Evolutionary conservation across 179 eudicot genomes (phyloP).

Genomic region (Nepenthes alata): DNA sequence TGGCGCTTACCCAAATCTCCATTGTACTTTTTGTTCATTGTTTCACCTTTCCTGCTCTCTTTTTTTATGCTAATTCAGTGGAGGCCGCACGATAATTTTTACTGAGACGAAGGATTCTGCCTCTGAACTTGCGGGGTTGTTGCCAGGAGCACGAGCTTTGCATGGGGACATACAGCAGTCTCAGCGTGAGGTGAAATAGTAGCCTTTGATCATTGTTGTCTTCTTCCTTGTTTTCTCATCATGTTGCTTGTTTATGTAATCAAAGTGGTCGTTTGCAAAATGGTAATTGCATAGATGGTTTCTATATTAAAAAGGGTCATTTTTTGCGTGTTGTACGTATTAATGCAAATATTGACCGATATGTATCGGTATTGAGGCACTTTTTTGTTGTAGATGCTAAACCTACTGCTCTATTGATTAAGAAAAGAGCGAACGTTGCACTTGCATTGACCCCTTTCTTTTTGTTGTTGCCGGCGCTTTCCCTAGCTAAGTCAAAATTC

Average conservation of each 20-base stretch:
- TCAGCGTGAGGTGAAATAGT: constrained; percentile 58
- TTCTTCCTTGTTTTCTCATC: not conserved
- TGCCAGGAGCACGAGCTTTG: constrained; percentile 79
- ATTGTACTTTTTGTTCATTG: not conserved
- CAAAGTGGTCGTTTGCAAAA: not conserved
- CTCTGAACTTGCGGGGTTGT: constrained; percentile 53
- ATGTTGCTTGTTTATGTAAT: not conserved
- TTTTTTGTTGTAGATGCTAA: too few relatives aligned
- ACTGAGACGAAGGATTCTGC: constrained; percentile 74
- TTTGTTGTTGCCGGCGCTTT: too few relatives aligned
- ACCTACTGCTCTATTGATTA: too few relatives aligned
- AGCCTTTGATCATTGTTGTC: not conserved
- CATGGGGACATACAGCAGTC: constrained; percentile 92
- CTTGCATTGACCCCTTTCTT: too few relatives aligned
- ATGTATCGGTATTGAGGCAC: too few relatives aligned
- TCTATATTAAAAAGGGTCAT: not conserved
- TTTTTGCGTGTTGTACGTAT: not conserved
- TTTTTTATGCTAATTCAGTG: constrained; percentile 28
- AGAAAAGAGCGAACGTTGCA: too few relatives aligned
- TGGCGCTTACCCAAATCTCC: not conserved
- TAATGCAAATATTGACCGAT: too few relatives aligned
- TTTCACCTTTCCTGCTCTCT: not conserved
- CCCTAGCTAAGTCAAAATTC: too few relatives aligned
- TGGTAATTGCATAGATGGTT: not conserved
- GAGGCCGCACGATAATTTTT: constrained; percentile 77